phyloP scores from a whole-genome alignment of 805 yeast species.

The Saccharomycopsis javanensis region DNA sequence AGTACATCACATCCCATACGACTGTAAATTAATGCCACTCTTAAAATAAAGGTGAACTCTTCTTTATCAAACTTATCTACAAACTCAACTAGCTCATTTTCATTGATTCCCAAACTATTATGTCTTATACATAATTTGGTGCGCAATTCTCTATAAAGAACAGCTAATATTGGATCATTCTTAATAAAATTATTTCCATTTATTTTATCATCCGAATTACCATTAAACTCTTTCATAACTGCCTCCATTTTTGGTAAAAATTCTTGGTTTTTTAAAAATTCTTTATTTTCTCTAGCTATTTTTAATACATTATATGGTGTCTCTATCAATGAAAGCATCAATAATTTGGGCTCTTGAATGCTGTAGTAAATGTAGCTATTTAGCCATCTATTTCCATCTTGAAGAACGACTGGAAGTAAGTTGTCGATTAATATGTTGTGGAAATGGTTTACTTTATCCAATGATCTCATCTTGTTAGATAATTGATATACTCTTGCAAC shows the following conservation, averaged over 20 bases:
- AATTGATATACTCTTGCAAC: constrained; percentile 65
- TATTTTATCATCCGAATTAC: neutral
- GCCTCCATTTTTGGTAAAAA: constrained; percentile 5
- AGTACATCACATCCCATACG: constrained; percentile 90
- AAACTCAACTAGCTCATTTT: neutral
- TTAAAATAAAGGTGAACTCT: constrained; percentile 55
- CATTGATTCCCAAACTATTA: constrained; percentile 30
- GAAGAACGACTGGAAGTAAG: constrained; percentile 47
- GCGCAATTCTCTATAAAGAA: constrained; percentile 55
- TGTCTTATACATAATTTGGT: constrained; percentile 30
- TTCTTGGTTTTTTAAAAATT: neutral
- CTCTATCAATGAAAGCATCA: constrained; percentile 59
- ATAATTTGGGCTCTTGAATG: constrained; percentile 34
- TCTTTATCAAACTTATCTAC: constrained; percentile 27
- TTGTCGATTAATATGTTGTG: constrained; percentile 38
- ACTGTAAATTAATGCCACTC: constrained; percentile 57
- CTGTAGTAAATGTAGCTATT: constrained; percentile 77
- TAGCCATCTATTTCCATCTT: constrained; percentile 68
- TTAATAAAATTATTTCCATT: constrained; percentile 35
- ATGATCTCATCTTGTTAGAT: neutral
- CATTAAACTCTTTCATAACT: neutral
- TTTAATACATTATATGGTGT: constrained; percentile 31
- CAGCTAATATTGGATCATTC: constrained; percentile 75
- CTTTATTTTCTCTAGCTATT: neutral
- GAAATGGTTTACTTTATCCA: constrained; percentile 35